A percentile compares a stretch with the other conserved stretches of the same genome.
phyloP scores from a whole-genome alignment of 345 rosid genomes.

The Eucalyptus microcorys region DNA sequence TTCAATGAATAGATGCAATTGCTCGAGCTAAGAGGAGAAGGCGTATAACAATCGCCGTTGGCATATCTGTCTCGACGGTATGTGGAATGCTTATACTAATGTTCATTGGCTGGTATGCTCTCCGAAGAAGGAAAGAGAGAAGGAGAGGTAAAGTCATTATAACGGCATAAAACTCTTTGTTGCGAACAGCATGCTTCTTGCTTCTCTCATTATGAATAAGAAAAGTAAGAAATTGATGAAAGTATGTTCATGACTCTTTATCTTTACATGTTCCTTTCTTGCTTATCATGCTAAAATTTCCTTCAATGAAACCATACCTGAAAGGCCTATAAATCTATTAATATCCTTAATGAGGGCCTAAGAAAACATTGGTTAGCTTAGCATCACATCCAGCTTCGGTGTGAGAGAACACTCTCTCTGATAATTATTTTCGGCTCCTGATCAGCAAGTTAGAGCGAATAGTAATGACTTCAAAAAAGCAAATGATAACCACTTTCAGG shows the following conservation, averaged over 20 bases:
- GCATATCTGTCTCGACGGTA: neutral
- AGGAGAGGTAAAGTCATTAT: neutral
- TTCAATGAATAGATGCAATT: neutral
- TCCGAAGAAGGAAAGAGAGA: neutral
- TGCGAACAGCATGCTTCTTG: neutral
- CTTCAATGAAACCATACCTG: neutral
- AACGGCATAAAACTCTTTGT: neutral
- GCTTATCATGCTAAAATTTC: neutral
- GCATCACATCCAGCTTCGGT: neutral
- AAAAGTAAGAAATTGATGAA: neutral
- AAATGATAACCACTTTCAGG: neutral
- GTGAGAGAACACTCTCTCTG: neutral
- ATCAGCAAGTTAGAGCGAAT: neutral
- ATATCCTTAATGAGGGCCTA: neutral
- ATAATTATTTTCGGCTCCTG: neutral
- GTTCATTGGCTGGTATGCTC: neutral
- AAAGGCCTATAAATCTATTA: neutral
- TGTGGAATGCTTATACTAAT: neutral
- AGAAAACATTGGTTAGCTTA: neutral
- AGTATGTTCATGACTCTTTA: neutral
- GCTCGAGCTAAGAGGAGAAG: neutral
- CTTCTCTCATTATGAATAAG: neutral
- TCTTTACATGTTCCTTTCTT: neutral
- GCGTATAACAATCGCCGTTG: neutral
- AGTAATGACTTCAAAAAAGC: neutral